Evolutionary conservation across 257 asterid species (phyloP), one percentile per base, ranked within the genome.

Genomic region (Forsythia viridissima): DNA sequence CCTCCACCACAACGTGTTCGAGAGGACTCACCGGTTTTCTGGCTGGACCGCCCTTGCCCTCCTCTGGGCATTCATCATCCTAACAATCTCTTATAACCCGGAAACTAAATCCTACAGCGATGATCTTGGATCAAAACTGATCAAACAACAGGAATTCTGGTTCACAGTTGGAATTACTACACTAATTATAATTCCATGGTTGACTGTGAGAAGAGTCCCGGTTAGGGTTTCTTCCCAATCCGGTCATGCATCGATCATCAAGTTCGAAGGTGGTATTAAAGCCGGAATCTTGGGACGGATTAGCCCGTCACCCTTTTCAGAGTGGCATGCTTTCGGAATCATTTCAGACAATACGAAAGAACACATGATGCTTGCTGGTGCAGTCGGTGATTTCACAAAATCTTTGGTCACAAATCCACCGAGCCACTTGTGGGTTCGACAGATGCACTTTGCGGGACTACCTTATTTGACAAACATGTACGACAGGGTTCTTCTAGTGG

Each of bases 271-370:
- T 4, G 93, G 97, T 1, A 80, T 91, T 0, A 87, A 88, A 51
- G 70, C 97, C 0, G 97, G 94, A 18, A 85, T 91, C 4, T 77
- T 91, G 3, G 94, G 94, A 9, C 74, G 94, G 30, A 91, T 91
- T 40, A 91, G 97, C 81, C 97, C 93, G 1, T 91, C 97, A 0
- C 97, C 97, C 1, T 80, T 87, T 4, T 91, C 97, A 0, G 97
- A 91, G 52, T 91, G 97, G 97, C 94, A 91, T 66, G 97, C 97
- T 0, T 91, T 91, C 65, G 97, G 97, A 1, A 91, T 91, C 0
- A 90, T 91, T 2, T 91, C 97, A 0, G 93, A 91, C 68, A 86
- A 88, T 8, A 83, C 90, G 41, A 77, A 61, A 2, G 90, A 86
- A 6, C 97, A 91, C 84, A 87, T 86, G 94, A 91, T 91, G 91